Conservation (phyloP, 2,329 filamentous ascomycete genomes). For the Alternaria panax region DNA sequence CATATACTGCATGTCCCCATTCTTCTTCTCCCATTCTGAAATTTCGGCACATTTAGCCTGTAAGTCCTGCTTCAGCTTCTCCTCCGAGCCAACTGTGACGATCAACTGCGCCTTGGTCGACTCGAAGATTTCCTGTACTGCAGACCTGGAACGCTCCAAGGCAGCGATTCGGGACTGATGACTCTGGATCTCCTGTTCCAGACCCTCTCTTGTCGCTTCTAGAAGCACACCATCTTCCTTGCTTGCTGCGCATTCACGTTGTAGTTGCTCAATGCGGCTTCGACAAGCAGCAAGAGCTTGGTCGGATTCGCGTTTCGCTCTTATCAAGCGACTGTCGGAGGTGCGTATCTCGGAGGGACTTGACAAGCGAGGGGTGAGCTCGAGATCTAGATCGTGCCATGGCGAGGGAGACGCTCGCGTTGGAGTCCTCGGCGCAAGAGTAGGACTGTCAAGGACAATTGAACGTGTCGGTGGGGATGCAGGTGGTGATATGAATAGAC, state of each 20-base stretch:
- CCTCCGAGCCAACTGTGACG: slow-evolving; percentile 26
- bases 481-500: slow-evolving; percentile 43
- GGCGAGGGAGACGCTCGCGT: slow-evolving; percentile 30
- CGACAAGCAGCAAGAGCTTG: slow-evolving; percentile 47
- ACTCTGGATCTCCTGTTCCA: slow-evolving; percentile 38
- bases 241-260: slow-evolving; percentile 39
- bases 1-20: slow-evolving; percentile 23
- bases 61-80: slow-evolving; percentile 31
- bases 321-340: slow-evolving; percentile 45
- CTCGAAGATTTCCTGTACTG: slow-evolving; percentile 32
- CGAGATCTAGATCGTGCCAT: slow-evolving; percentile 35
- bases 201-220: slow-evolving; percentile 22
- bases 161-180: slow-evolving; percentile 41
- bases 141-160: slow-evolving; percentile 37
- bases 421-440: slow-evolving; percentile 32
- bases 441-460: slow-evolving; percentile 21
- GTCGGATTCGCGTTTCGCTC: slow-evolving; percentile 48
- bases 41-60: slow-evolving; percentile 39
- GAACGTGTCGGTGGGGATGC: slow-evolving; percentile 42
- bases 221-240: slow-evolving; percentile 33
- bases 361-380: slow-evolving; percentile 25
- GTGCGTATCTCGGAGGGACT: slow-evolving; percentile 39
- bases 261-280: slow-evolving; percentile 43
- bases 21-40: slow-evolving; percentile 30
- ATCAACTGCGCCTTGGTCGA: slow-evolving; percentile 33